Evolutionary conservation across 2,329 filamentous ascomycete species (phyloP), one percentile per base, ranked within the genome.

Genomic region (Xylaria sp.): DNA sequence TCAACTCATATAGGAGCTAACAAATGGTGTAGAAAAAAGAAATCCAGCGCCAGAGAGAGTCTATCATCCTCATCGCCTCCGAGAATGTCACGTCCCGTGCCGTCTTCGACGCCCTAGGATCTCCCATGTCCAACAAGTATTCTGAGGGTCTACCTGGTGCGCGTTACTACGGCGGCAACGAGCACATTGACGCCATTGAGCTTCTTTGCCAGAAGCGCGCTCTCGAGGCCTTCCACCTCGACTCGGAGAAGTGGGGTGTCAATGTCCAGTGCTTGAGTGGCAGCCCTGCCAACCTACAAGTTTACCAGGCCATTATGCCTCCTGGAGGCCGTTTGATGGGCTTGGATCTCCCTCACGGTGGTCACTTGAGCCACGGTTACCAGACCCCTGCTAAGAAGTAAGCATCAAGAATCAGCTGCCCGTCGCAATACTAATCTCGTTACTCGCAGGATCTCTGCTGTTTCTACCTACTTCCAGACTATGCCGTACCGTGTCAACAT

Each of bases 391-490:
- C 91, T 79, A 93, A 92, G 86, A 99, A 99, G 75, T 76, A 72
- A 72, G 75, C 57, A 43, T 48, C 23, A n/a, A 25, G 20, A 13
- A 6, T 88, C 92, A 81, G 80, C 87, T 83, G 60, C 28, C 36
- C 10, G 52, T 43, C 46, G 12, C 48, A 45, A 30, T 46, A 58
- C 73, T 75, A 32, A 76, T 63, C n/a, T 90, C 87, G 4, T 56
- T 48, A 5, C 63, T 61, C 50, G 18, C 32, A 76, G 75, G 85
- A 99, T 99, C 82, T 98, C 95, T 63, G 94, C 94, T 68, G 92
- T 99, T 76, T 98, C 95, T 45, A 98, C 95, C 78, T 99, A 99
- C 89, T 99, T 98, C 80, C 95, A 99, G 87, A 99, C 96, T 68
- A 91, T 99, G 83, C 96, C 96, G 64, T 99, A 99, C 87, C 91